Percentiles rank a stretch among this genome's conserved stretches.
Evolutionary conservation across 306 rosid species (phyloP).

Genomic region (Inga leiocalycina): DNA sequence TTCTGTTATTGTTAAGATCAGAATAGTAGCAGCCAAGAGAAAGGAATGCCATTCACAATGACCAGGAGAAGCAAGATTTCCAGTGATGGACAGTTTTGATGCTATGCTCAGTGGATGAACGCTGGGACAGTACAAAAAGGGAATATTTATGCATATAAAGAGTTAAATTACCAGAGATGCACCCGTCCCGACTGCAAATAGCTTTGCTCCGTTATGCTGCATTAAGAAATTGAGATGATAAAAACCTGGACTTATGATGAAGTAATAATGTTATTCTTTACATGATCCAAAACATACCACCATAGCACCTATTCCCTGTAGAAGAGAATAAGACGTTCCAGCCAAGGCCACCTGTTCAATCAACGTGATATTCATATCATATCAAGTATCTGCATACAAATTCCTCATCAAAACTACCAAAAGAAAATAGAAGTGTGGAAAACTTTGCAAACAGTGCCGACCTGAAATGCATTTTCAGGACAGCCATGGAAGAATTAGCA

Average conservation of each 20-base stretch:
- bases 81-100: neutral
- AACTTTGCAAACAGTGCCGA: slow-evolving; percentile 32
- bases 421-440: neutral
- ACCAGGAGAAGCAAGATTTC: slow-evolving; percentile 5
- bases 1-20: slow-evolving; percentile 13
- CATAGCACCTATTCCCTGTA: slow-evolving; percentile 68
- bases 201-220: slow-evolving; percentile 91
- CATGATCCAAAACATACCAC: slow-evolving; percentile 62
- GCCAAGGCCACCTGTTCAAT: slow-evolving; percentile 57
- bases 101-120: slow-evolving; percentile 3
- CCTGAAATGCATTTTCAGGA: slow-evolving; percentile 99
- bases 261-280: slow-evolving; percentile 23
- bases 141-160: slow-evolving; percentile 2
- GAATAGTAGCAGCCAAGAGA: slow-evolving; percentile 1
- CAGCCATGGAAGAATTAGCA: slow-evolving; percentile 84
- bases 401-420: neutral
- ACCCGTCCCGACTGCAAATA: slow-evolving; percentile 85
- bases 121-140: slow-evolving; percentile 14
- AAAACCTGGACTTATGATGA: slow-evolving; percentile 27
- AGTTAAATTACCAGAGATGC: slow-evolving; percentile 56
- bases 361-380: neutral
- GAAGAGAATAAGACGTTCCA: slow-evolving; percentile 54
- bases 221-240: slow-evolving; percentile 42
- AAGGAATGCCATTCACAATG: neutral
- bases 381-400: neutral